Base-by-base conservation (phyloP, 345 rosid genomes). In the Fremontodendron californicum region DNA sequence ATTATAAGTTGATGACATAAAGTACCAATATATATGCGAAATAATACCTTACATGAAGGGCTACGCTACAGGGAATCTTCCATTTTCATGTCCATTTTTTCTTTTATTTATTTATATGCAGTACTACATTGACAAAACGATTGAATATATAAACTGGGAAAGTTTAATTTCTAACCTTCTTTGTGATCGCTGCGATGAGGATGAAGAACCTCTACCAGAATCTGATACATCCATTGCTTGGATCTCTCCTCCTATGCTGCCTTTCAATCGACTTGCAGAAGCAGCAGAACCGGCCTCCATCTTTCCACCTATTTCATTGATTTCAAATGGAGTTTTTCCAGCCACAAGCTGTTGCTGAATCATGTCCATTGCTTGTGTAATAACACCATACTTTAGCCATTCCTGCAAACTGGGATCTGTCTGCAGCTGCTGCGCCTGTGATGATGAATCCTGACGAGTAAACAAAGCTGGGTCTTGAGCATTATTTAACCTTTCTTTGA, bases 111-210 rank as follows among this genome's bases (percentile, higher is more conserved):
- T 45, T 3, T 10, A 13, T 45, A 45, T 13, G 15, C 49, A 12
- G 35, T 19, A 8, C 42, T 15, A 16, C 40, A 70, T 46, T 70
- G 54, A 21, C 8, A 67, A 63, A 63, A 35, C 19, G 0, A 18
- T 16, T 0, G 6, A 18, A 29, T 11, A 29, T 9, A 23, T 23
- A 2, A 25, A 29, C 16, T 29, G 0, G 35, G 9, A 9, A 43
- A 40, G 57, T 48, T n/a, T n/a, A n/a, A n/a, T n/a, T 74, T 60
- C 31, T 60, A 8, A 74, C 77, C 77, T 74, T 60, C 55, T 74
- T 9, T 65, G 57, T 4, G 65, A 37, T 13, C 77, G 68, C 19
- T 74, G 77, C 37, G 68, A 43, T 18, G 77, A 74, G 18, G 77
- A 71, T 19, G 75, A 57, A 27, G 68, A 58, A 25, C 31, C 51